These are phyloP conservation scores for Pleurotus tuoliensis DNA, from an alignment of 768 basidiomycete species.

Conservation along the genomic window DNA sequence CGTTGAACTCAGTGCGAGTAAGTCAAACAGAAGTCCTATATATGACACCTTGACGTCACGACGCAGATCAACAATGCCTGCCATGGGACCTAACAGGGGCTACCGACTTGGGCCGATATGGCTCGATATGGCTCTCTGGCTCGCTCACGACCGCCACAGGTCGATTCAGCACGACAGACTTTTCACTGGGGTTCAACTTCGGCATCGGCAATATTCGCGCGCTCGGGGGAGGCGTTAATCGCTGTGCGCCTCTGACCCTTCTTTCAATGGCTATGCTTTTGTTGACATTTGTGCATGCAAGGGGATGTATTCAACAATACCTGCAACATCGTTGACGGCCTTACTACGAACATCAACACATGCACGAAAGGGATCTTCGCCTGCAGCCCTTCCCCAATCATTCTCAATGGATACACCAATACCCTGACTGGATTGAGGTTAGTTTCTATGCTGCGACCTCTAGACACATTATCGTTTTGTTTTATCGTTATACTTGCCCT, in stretches of 20 bases:
- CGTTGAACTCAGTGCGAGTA: too few species aligned
- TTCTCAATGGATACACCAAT: constrained; percentile 24
- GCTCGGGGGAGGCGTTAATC: constrained; percentile 16
- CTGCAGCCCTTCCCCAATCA: constrained; percentile 23
- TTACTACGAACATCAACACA: constrained; percentile 25
- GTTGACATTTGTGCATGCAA: neutral
- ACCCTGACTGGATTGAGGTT: constrained; percentile 19
- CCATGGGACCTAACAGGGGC: too few species aligned
- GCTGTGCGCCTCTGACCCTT: constrained; percentile 12
- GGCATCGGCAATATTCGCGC: constrained; percentile 22
- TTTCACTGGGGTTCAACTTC: constrained; percentile 26
- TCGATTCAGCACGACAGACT: too few species aligned
- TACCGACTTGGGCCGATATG: too few species aligned
- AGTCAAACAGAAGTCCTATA: too few species aligned
- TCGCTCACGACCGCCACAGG: too few species aligned
- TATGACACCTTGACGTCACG: too few species aligned
- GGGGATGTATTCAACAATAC: constrained; percentile 26
- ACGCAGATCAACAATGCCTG: too few species aligned
- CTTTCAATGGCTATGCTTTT: too few species aligned
- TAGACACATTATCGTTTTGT: neutral
- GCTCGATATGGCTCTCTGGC: too few species aligned
- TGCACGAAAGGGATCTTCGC: constrained; percentile 26
- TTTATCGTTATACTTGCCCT: neutral
- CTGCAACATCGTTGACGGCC: constrained; percentile 23
- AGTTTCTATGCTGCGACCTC: neutral